Base-by-base conservation (phyloP, 768 basidiomycete genomes). In the Collybia mongolica region DNA sequence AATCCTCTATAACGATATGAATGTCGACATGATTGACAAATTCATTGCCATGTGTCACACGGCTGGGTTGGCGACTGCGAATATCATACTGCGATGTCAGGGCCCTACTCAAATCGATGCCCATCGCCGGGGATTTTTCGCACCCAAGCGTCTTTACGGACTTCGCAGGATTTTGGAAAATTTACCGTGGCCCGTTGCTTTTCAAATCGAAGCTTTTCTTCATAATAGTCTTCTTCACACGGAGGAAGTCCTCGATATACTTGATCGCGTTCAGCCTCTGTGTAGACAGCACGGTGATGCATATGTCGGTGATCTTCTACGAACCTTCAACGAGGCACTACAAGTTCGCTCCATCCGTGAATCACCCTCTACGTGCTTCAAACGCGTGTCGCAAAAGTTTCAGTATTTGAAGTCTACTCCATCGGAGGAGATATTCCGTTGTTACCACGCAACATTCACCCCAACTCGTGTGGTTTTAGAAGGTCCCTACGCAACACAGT, bases 381-480 rank as follows among this genome's bases (percentile, higher is more conserved):
- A 75, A 15, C 69, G 69, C 5, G 57, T 74, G 19, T 54, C 60
- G 36, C 45, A 60, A 19, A 60, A 64, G 38, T 72, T 72, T 39
- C 60, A 45, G 6, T 55, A 48, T 47, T 14, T 55, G 20, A 46
- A 58, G 39, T 44, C 61, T 15, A 53, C 51, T 2, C 48, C 71
- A 48, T 60, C 71, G 14, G 43, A 61, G 9, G 72, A 77, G 4
- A 68, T 72, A 17, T 84, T 90, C 57, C 71, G 72, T n/a, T 91
- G 87, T 55, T 82, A 82, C 41, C 88, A 89, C 55, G 81, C 88
- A 40, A 88, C 84, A 0, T 77, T 91, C 35, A 88, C 88, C 0
- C 91, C 91, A 0, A 88, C 86, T 7, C 77, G 86, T 18, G 69
- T 86, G 49, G 66, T 89, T 9, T 66, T 93, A 6, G 89, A 91